Percentiles rank a stretch among this genome's conserved stretches.
Evolutionary conservation across 1,284 basidiomycete species (phyloP).

Genomic region (Sporisorium graminicola): DNA sequence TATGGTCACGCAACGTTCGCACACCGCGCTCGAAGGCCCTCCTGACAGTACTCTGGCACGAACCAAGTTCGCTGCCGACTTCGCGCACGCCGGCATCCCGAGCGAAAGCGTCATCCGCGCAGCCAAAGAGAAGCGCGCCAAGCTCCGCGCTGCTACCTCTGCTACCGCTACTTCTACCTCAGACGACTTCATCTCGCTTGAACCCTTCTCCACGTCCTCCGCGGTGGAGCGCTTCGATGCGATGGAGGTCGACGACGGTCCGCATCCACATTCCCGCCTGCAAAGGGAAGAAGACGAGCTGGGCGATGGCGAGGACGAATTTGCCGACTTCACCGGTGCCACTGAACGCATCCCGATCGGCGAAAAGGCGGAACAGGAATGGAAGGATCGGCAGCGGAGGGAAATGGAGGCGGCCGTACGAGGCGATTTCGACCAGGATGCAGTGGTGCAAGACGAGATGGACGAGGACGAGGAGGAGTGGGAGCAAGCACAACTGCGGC

Average conservation of each 20-base stretch:
- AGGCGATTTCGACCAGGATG: constrained; percentile 42
- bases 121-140: constrained; percentile 57
- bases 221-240: constrained; percentile 12
- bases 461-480: constrained; percentile 78
- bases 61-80: constrained; percentile 32
- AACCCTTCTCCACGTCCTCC: background rate
- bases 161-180: constrained; percentile 6
- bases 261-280: constrained; percentile 59
- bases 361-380: constrained; percentile 43
- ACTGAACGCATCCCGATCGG: constrained; percentile 63
- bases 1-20: constrained; percentile 21
- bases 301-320: constrained; percentile 64
- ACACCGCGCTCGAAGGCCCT: constrained; percentile 7
- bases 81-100: constrained; percentile 45
- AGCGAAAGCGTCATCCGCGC: constrained; percentile 53
- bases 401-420: constrained; percentile 47
- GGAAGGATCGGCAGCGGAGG: constrained; percentile 32
- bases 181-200: constrained; percentile 56
- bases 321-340: constrained; percentile 63
- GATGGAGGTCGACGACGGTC: constrained; percentile 38
- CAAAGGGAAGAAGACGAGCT: constrained; percentile 64
- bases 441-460: constrained; percentile 79
- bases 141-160: constrained; percentile 23
- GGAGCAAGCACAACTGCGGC: constrained; percentile 57
- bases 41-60: constrained; percentile 19